phyloP scores from a whole-genome alignment of 1,139 yeast species.

The Yamadazyma friedrichii region DNA sequence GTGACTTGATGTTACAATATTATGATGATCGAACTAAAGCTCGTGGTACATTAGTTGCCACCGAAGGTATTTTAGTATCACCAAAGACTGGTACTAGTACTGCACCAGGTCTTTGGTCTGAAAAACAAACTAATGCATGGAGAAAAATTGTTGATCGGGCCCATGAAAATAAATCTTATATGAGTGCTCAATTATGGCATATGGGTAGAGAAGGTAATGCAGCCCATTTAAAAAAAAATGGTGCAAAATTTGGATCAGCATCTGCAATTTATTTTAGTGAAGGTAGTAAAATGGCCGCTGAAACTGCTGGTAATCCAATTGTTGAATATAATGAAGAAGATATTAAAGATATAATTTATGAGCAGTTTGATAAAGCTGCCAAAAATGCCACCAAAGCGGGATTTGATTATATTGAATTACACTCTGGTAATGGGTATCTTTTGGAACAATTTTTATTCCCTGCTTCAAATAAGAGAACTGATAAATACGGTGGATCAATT shows the following conservation, averaged over 20 bases:
- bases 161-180: slow-evolving; percentile 52
- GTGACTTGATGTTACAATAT: slow-evolving; percentile 46
- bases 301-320: slow-evolving; percentile 33
- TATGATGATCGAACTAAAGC: slow-evolving; percentile 51
- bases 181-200: slow-evolving; percentile 62
- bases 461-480: slow-evolving; percentile 59
- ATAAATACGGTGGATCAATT: slow-evolving; percentile 62
- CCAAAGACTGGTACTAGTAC: slow-evolving; percentile 37
- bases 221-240: slow-evolving; percentile 32
- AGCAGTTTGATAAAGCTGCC: slow-evolving; percentile 43
- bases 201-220: slow-evolving; percentile 57
- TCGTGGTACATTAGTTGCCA: slow-evolving; percentile 37
- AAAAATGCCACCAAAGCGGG: slow-evolving; percentile 55
- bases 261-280: slow-evolving; percentile 25
- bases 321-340: slow-evolving; percentile 44
- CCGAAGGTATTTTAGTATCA: slow-evolving; percentile 34
- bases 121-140: slow-evolving; percentile 50
- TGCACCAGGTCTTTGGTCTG: slow-evolving; percentile 56
- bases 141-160: slow-evolving; percentile 46
- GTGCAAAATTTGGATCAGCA: slow-evolving; percentile 25
- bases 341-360: slow-evolving; percentile 36
- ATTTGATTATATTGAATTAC: slow-evolving; percentile 70
- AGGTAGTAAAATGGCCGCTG: slow-evolving; percentile 25
- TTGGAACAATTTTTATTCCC: slow-evolving; percentile 56
- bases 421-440: slow-evolving; percentile 68